Conservation (phyloP, 2,329 filamentous ascomycete genomes). For the Cyphellophora attinorum region DNA sequence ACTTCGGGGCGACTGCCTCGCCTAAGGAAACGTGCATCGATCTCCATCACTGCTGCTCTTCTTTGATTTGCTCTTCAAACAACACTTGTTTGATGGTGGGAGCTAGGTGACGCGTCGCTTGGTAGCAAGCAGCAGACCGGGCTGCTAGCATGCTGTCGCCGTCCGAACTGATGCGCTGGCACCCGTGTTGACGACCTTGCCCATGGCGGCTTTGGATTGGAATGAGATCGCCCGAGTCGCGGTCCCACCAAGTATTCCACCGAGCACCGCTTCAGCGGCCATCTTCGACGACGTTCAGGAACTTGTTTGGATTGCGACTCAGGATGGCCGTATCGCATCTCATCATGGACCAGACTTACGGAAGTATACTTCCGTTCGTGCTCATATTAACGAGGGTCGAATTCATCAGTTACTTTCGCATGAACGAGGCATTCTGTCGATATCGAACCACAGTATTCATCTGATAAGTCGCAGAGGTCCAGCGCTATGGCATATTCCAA, state of each 20-base stretch:
- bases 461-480: conserved; percentile 75
- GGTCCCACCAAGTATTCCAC: conserved; percentile 65
- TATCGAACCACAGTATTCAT: conserved; percentile 76
- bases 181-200: too few species aligned
- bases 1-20: too few species aligned
- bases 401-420: conserved; percentile 86
- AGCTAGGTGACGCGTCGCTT: too few species aligned
- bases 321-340: conserved; percentile 79
- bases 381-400: conserved; percentile 65
- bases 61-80: too few species aligned
- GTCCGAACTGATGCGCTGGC: too few species aligned
- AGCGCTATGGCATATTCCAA: conserved; percentile 81
- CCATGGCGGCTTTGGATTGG: conserved; percentile 39
- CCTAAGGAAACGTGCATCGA: too few species aligned
- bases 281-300: conserved; percentile 86
- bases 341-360: conserved; percentile 81
- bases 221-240: conserved; percentile 69
- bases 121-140: too few species aligned
- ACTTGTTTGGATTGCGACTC: conserved; percentile 85
- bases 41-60: too few species aligned
- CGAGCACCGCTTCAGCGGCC: conserved; percentile 66
- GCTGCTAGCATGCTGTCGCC: too few species aligned
- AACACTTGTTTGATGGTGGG: too few species aligned
- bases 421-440: conserved; percentile 78
- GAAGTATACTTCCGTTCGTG: conserved; percentile 81